A percentile compares a stretch with the other conserved stretches of the same genome.
These are phyloP conservation scores for Haplosporangium sp. DNA, from an alignment of 371 early-diverging fungal genomes.

Conservation along the genomic window DNA sequence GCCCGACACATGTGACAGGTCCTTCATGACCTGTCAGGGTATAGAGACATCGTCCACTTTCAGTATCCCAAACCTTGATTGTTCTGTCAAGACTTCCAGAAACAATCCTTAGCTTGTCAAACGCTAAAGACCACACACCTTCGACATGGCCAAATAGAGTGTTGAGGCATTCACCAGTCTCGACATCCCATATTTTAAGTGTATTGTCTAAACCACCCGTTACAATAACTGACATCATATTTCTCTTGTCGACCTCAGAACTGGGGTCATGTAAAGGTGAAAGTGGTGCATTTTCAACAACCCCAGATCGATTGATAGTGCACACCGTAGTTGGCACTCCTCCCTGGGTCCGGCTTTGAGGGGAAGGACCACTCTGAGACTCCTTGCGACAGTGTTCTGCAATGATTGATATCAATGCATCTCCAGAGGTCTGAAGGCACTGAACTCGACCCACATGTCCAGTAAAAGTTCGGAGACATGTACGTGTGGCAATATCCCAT, in stretches of 20 bases:
- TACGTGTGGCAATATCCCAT: constrained; percentile 84
- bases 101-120: constrained; percentile 91
- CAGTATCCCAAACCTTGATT: constrained; percentile 96
- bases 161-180: constrained; percentile 81
- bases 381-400: constrained; percentile 28
- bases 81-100: constrained; percentile 92
- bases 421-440: constrained; percentile 57
- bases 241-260: constrained; percentile 62
- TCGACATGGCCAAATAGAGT: constrained; percentile 93
- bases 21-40: constrained; percentile 76
- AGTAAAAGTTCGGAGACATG: constrained; percentile 74
- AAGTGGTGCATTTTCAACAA: constrained; percentile 21
- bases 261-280: constrained; percentile 23
- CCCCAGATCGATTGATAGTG: constrained; percentile 28
- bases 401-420: constrained; percentile 36
- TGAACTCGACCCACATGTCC: constrained; percentile 91
- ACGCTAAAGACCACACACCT: constrained; percentile 91
- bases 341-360: background rate
- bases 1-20: constrained; percentile 79
- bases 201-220: constrained; percentile 93
- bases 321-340: constrained; percentile 9
- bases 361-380: constrained; percentile 7
- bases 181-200: constrained; percentile 88
- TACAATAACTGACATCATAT: constrained; percentile 72
- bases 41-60: constrained; percentile 83